Evolutionary conservation across 352 stramenopile species (phyloP), one percentile per base, ranked within the genome.

Genomic region (Globisporangium iwayamae): DNA sequence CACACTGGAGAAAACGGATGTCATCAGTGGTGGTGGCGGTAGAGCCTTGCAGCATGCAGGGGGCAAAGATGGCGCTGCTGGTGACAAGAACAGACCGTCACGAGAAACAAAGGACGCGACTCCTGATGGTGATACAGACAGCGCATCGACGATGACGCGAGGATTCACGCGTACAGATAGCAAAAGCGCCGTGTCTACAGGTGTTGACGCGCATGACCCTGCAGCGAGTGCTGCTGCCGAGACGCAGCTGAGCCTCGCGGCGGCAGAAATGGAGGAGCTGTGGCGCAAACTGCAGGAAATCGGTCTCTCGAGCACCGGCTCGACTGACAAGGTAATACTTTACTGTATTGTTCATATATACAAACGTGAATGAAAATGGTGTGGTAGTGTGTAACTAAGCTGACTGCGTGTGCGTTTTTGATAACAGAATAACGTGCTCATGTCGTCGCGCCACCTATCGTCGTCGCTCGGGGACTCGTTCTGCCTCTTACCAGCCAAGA

Each of bases 381-480:
- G 25, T 16, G 18, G 13, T 38, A 2, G 25, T n/a, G 25, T 38
- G 48, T 20, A 22, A 6, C 18, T 16, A 34, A 55, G 48, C 3
- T 39, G 25, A 22, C 13, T 20, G 6, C 20, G 16, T 47, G 14
- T n/a, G 14, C 5, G 25, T 22, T 13, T 55, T 30, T 11, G 11
- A 22, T 38, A 38, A 38, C 32, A 71, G 47, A 82, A 69, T 47
- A 87, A 91, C 28, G 52, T 92, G 47, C 62, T 93, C 4, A 89
- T 90, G 76, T 87, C 83, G 32, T 93, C 85, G 9, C 73, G 83
- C 7, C 85, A 93, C 60, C 68, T 93, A 8, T 93, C 85, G 18
- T 95, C 87, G 38, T 90, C 85, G 2, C 63, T 95, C 4, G 87
- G 87, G 8, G 87, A 95, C 65, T 95, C 87, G 10, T 95, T 95